Evolutionary conservation across 192 early-diverging fungal genomes (phyloP).

Genomic region (Backusella tarrabulga): DNA sequence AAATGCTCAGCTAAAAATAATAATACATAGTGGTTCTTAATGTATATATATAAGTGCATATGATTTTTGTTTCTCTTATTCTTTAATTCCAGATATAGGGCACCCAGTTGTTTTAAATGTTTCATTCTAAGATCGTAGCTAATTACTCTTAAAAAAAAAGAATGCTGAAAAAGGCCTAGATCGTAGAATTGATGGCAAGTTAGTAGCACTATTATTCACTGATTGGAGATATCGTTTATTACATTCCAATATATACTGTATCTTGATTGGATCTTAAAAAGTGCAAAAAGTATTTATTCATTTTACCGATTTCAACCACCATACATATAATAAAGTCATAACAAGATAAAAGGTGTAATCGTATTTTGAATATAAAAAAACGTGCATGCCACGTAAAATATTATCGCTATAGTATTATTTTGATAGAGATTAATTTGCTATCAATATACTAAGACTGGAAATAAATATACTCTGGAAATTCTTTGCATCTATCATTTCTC

Average conservation of each 20-base stretch:
- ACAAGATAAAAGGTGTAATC: not conserved
- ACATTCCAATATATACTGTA: not conserved
- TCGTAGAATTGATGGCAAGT: not conserved
- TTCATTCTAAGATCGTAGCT: not conserved
- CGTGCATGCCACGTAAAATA: not conserved
- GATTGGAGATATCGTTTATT: not conserved
- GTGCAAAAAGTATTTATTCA: not conserved
- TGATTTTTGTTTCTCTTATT: not conserved
- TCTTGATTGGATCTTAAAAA: not conserved
- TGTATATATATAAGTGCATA: not conserved
- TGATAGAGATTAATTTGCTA: not conserved
- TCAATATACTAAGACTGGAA: not conserved
- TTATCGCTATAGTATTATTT: not conserved
- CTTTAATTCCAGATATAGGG: not conserved
- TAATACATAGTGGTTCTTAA: not conserved
- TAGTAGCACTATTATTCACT: not conserved
- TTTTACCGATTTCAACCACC: not conserved
- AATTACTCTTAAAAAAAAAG: not conserved
- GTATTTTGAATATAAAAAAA: not conserved
- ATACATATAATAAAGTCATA: not conserved
- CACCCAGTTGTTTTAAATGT: not conserved
- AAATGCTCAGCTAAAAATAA: not conserved
- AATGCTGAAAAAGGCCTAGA: not conserved
- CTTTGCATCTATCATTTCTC: not conserved
- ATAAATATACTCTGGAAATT: not conserved